These are phyloP conservation scores for Aquanectria penicillioides DNA, from an alignment of 2,329 filamentous ascomycete genomes.

Conservation along the genomic window DNA sequence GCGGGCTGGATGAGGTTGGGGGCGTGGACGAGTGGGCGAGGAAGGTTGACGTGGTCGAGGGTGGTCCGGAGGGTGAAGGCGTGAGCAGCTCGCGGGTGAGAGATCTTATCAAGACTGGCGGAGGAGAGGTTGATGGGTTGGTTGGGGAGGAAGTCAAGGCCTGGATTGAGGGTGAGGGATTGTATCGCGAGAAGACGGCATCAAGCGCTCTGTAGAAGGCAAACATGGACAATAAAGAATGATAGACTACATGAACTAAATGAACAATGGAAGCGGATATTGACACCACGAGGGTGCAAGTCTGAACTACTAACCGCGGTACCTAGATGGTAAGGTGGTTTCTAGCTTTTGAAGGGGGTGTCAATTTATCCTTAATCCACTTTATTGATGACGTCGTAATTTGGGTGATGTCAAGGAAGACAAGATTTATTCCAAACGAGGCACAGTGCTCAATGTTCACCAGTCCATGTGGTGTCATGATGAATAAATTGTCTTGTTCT, in stretches of 20 bases:
- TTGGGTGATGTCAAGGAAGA: too few relatives aligned
- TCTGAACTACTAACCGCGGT: too few relatives aligned
- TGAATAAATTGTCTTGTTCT: too few relatives aligned
- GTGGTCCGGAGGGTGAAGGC: conserved; percentile 51
- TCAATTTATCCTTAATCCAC: too few relatives aligned
- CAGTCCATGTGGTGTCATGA: too few relatives aligned
- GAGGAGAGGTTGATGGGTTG: conserved; percentile 59
- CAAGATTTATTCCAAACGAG: too few relatives aligned
- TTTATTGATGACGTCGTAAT: too few relatives aligned
- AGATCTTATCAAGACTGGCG: conserved; percentile 60
- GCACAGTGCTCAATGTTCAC: too few relatives aligned
- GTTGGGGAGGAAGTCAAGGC: conserved; percentile 65
- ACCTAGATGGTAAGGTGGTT: too few relatives aligned
- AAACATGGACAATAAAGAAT: not conserved
- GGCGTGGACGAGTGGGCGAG: conserved; percentile 67
- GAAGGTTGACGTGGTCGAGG: conserved; percentile 69
- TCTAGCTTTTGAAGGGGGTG: too few relatives aligned
- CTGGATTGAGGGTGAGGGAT: conserved; percentile 65
- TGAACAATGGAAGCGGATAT: too few relatives aligned
- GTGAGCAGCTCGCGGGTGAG: conserved; percentile 73
- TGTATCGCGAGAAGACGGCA: conserved; percentile 60
- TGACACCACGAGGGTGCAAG: too few relatives aligned
- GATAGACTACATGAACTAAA: not conserved
- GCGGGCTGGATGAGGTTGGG: conserved; percentile 61
- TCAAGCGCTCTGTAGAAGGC: not conserved